Base-by-base conservation (phyloP, 202 grass and related monocot genomes). In the Panicum hallii region DNA sequence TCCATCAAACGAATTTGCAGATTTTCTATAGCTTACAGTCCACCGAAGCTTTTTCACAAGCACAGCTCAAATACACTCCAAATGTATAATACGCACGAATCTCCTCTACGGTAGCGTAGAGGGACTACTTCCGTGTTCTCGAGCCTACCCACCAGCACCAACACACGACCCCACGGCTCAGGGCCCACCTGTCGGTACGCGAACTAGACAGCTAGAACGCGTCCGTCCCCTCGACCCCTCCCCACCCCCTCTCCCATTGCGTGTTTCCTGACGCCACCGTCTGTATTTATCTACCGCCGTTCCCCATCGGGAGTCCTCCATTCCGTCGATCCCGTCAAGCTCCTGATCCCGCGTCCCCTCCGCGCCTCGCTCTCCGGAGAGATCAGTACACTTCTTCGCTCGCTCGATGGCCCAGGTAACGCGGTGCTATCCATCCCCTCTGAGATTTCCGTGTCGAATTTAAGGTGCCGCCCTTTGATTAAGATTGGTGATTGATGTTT, bases 401-500 rank as follows among this genome's bases (percentile, higher is more conserved):
- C 58, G 9, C 78, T 52, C 62, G 8, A 87, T 87, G 85, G 54
- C 71, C 2, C 85, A 87, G 85, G 85, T 82, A 87, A 5, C 2
- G 20, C 17, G 34, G 3, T 6, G 1, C 20, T 30, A 4, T 9
- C 36, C 10, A 38, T 38, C 26, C 16, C 23, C 17, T 11, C 0
- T 22, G 11, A 7, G 32, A 36, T 61, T 40, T 50, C 28, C 17
- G 1, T 34, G 55, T 26, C 4, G 12, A 72, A 70, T 32, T 40
- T 64, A 38, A 43, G 44, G 13, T 7, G 23, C 23, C 71, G 14
- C 17, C 34, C 2, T 13, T 46, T 0, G 78, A 20, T 15, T 38
- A 38, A 38, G 34, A 68, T 67, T 23, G 9, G 20, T 54, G 3
- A 0, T 17, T 17, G 63, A 43, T 60, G 20, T 56, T 23, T 4